phyloP scores from a whole-genome alignment of 768 basidiomycete species.

The Tulasnella sp. region DNA sequence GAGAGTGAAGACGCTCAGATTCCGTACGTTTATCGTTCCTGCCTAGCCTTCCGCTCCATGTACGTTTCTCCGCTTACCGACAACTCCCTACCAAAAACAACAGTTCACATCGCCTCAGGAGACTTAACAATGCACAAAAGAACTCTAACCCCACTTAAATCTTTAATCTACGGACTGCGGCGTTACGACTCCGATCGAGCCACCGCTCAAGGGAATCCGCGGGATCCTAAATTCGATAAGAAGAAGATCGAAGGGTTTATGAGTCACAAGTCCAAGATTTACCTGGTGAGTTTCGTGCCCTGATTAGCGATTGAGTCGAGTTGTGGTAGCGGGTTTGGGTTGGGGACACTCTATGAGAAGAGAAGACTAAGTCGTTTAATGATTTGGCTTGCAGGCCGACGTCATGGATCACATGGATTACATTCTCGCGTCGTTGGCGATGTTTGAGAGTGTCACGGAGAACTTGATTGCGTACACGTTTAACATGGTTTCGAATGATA shows the following conservation, averaged over 20 bases:
- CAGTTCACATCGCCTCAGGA: constrained; percentile 69
- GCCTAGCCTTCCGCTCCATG: neutral
- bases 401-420: constrained; percentile 72
- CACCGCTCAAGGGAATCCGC: constrained; percentile 47
- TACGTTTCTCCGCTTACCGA: neutral
- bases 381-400: constrained; percentile 46
- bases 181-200: constrained; percentile 63
- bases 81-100: neutral
- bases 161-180: constrained; percentile 58
- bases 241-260: constrained; percentile 50
- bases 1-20: constrained; percentile 51
- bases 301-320: no score
- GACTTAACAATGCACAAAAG: constrained; percentile 68
- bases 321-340: no score
- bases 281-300: constrained; percentile 39
- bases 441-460: constrained; percentile 62
- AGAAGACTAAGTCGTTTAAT: no score
- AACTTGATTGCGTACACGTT: constrained; percentile 68
- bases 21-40: constrained; percentile 45
- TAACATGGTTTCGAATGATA: constrained; percentile 68
- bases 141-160: constrained; percentile 65
- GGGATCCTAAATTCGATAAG: constrained; percentile 23
- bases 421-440: constrained; percentile 58
- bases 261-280: constrained; percentile 61
- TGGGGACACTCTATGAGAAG: no score